Evolutionary conservation across 2,329 filamentous ascomycete genomes (phyloP).

Genomic region (Pyricularia sp.): DNA sequence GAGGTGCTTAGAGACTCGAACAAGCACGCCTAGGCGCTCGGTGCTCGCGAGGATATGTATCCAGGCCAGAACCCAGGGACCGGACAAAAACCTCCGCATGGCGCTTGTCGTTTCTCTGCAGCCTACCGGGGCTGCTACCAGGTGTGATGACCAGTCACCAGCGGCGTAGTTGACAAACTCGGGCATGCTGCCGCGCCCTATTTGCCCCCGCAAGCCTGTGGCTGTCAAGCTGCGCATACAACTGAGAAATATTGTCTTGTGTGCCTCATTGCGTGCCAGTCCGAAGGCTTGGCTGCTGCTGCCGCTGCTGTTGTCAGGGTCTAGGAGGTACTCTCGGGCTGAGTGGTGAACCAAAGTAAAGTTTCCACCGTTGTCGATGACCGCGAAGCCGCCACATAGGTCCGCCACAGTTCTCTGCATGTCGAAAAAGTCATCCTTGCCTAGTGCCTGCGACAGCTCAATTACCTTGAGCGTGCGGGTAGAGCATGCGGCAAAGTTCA

Average conservation of each 20-base stretch:
- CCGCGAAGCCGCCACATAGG: neutral
- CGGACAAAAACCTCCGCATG: conserved; percentile 16
- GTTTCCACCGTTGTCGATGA: neutral
- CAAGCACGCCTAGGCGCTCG: conserved; percentile 16
- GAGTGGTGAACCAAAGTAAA: conserved; percentile 22
- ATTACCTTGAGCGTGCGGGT: neutral
- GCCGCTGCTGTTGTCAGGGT: neutral
- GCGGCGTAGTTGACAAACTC: conserved; percentile 16
- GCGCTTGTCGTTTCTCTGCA: conserved; percentile 5
- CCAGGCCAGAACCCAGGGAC: conserved; percentile 20
- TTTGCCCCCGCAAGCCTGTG: conserved; percentile 7
- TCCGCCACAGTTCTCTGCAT: neutral
- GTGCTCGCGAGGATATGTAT: conserved; percentile 18
- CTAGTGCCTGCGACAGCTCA: neutral
- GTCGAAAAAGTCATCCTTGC: neutral
- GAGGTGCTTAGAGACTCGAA: conserved; percentile 17
- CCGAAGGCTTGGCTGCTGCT: conserved; percentile 6
- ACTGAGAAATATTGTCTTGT: conserved; percentile 14
- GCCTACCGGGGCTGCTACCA: neutral
- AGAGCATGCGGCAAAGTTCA: neutral
- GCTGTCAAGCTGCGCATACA: conserved; percentile 14
- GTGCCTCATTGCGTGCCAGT: conserved; percentile 9
- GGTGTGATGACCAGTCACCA: neutral
- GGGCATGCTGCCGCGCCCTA: conserved; percentile 6
- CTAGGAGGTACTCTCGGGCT: conserved; percentile 22